Evolutionary conservation across 23 red algal genomes (phyloP).

Genomic region (Agarophyton chilense): DNA sequence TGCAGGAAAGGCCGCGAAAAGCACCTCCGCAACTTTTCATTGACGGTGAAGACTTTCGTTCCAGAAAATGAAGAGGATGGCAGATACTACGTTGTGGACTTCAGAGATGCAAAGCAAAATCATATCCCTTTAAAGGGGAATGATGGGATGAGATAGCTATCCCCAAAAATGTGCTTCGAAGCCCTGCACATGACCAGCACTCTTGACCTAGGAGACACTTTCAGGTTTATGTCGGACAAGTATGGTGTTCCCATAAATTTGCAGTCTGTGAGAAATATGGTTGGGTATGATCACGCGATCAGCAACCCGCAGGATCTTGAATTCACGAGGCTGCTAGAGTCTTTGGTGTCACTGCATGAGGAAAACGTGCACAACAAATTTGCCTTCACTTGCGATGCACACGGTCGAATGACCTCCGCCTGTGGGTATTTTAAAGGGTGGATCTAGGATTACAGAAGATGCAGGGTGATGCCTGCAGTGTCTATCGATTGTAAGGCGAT

Average conservation of each 20-base stretch:
- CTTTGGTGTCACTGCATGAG: background rate
- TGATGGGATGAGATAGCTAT: background rate
- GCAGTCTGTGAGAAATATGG: no score
- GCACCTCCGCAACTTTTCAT: background rate
- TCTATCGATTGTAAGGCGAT: constrained; percentile 8
- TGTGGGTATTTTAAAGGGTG: no score
- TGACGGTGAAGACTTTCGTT: background rate
- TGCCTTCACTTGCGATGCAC: no score
- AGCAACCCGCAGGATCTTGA: constrained; percentile 6
- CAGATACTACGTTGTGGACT: background rate
- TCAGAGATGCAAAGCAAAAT: background rate
- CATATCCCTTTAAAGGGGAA: background rate
- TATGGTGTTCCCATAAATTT: no score
- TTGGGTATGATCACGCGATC: no score
- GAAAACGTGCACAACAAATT: constrained; percentile 7
- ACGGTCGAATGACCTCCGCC: no score
- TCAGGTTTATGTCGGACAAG: background rate
- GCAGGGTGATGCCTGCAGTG: background rate
- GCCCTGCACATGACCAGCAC: background rate
- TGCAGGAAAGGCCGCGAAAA: background rate
- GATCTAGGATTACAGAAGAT: no score
- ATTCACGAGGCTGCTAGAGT: background rate
- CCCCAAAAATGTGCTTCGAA: background rate
- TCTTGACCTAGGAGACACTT: background rate
- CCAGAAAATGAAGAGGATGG: background rate